Conservation (phyloP, 225 moss, liverwort and hornwort species). For the Pseudisothecium myosuroides region DNA sequence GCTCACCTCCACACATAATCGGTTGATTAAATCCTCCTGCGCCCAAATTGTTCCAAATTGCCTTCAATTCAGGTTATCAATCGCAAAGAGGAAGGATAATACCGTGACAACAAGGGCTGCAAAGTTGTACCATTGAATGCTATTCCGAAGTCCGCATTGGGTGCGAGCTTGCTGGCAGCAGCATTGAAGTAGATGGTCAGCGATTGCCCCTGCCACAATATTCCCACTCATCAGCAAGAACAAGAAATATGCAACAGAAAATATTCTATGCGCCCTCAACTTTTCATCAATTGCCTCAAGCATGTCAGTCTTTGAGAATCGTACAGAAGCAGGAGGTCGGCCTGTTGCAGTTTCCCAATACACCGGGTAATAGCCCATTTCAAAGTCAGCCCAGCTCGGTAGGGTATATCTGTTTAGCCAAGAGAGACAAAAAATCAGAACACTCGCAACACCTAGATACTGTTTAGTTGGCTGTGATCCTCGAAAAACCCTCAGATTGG, state of each 20-base stretch:
- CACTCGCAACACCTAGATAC: neutral
- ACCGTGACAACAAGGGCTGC: neutral
- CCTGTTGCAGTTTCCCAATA: conserved; percentile 86
- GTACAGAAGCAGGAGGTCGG: conserved; percentile 57
- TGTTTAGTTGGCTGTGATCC: neutral
- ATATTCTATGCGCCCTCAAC: neutral
- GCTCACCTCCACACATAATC: conserved; percentile 93
- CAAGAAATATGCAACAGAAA: neutral
- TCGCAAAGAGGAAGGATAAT: neutral
- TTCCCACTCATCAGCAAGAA: neutral
- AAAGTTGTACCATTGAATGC: conserved; percentile 69
- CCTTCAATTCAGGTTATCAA: neutral
- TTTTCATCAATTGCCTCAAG: neutral
- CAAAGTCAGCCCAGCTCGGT: conserved; percentile 84
- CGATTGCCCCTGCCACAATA: conserved; percentile 37
- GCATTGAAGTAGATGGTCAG: conserved; percentile 74
- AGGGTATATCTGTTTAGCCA: conserved; percentile 32
- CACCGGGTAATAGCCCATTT: conserved; percentile 62
- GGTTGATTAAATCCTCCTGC: conserved; percentile 97
- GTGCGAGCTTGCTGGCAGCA: conserved; percentile 41
- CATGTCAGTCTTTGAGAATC: neutral
- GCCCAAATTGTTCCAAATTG: neutral
- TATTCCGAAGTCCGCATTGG: conserved; percentile 64
- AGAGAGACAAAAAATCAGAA: neutral
- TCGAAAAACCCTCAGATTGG: neutral